A percentile compares a stretch with the other conserved stretches of the same genome.
Evolutionary conservation across 441 rosid genomes (phyloP).

Genomic region (Corymbia citriodora): DNA sequence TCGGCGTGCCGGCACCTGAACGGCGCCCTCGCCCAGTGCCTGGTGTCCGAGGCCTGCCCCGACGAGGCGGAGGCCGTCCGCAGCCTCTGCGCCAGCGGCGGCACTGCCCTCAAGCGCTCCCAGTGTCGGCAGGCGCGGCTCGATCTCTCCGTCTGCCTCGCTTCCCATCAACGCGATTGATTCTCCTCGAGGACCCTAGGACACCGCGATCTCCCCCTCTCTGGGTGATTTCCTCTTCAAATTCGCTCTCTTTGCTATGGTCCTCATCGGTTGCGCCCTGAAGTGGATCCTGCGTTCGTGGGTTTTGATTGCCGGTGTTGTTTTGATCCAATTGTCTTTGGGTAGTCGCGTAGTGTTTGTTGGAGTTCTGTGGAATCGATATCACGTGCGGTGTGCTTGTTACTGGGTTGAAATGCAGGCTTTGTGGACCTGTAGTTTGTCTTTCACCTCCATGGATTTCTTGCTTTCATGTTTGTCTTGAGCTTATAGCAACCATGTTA

Average conservation of each 20-base stretch:
- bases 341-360: neutral
- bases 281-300: neutral
- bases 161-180: constrained; percentile 36
- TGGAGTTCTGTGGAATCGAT: neutral
- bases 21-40: constrained; percentile 66
- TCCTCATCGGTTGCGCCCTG: neutral
- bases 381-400: neutral
- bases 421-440: neutral
- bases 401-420: neutral
- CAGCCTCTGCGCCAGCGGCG: constrained; percentile 66
- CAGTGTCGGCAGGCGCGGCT: constrained; percentile 77
- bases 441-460: neutral
- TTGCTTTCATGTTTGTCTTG: neutral
- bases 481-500: neutral
- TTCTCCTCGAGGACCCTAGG: neutral
- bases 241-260: neutral
- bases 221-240: neutral
- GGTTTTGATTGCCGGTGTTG: neutral
- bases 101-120: constrained; percentile 68
- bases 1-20: constrained; percentile 74
- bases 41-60: constrained; percentile 63
- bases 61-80: constrained; percentile 72
- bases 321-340: neutral
- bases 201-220: neutral
- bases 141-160: constrained; percentile 65